Percentiles rank a stretch among this genome's conserved stretches.
Conservation (phyloP, 2,329 filamentous ascomycete species). For the Purpureocillium takamizusanense region DNA sequence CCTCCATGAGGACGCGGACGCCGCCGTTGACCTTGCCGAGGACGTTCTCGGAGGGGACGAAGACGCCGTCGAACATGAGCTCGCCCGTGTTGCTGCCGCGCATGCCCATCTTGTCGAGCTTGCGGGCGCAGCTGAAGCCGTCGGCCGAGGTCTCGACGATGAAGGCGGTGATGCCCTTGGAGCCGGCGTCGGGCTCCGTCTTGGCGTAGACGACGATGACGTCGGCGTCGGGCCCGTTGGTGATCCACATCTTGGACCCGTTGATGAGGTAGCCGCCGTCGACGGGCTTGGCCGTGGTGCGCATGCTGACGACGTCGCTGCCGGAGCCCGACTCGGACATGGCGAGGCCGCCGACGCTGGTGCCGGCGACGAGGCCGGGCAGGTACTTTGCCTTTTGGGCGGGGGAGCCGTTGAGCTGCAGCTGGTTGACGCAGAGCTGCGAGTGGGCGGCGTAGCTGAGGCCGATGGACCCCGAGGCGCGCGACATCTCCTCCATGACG, state of each 20-base stretch:
- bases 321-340: constrained; percentile 93
- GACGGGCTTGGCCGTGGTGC: constrained; percentile 69
- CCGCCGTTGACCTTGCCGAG: constrained; percentile 74
- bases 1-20: constrained; percentile 90
- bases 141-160: constrained; percentile 63
- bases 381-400: constrained; percentile 77
- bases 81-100: constrained; percentile 94
- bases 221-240: constrained; percentile 92
- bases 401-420: constrained; percentile 75
- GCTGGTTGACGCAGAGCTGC: constrained; percentile 92
- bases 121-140: constrained; percentile 80
- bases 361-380: constrained; percentile 71
- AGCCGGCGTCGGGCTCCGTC: constrained; percentile 69
- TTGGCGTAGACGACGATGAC: constrained; percentile 95
- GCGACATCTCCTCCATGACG: constrained; percentile 89
- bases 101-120: constrained; percentile 98
- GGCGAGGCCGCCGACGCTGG: constrained; percentile 76
- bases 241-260: constrained; percentile 99
- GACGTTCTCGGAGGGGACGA: constrained; percentile 75
- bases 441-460: constrained; percentile 94
- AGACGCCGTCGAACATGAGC: constrained; percentile 81
- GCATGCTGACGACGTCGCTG: constrained; percentile 93
- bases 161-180: constrained; percentile 93
- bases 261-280: constrained; percentile 81
- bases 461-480: constrained; percentile 75